Evolutionary conservation across 2,329 filamentous ascomycete species (phyloP), one percentile per base, ranked within the genome.

Genomic region (Colletotrichum acutatum): DNA sequence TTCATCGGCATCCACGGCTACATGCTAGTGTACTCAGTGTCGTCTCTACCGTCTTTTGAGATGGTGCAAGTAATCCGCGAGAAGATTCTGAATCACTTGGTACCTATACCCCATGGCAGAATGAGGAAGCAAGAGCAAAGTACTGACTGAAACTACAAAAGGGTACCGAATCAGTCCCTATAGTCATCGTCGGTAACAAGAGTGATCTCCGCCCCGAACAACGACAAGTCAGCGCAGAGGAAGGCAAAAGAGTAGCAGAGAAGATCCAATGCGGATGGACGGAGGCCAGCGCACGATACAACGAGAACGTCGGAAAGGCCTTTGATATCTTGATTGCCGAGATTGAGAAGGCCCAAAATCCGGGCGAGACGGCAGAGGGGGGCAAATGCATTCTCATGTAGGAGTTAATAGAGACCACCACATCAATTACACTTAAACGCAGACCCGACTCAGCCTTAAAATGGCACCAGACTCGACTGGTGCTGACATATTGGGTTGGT

Each of bases 1-100:
- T 98, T 98, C 80, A 98, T 99, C 82, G 97, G 97, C 75, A 98
- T 98, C 77, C 97, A 99, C 86, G 97, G 97, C 70, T 99, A 98
- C 84, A 95, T 99, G 90, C 93, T 99, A 74, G 96, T 98, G 61
- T 99, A 99, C 85, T 98, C 95, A n/a, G 95, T 99, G 62, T 94
- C 94, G 26, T 98, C 94, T 60, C 92, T 94, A 79, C 94, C 97
- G 78, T 97, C 95, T 11, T 98, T 98, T 80, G 97, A 99, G 82
- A 99, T 98, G 96, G 93, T 98, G 63, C 91, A 94, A 79, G 95
- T 98, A 73, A 98, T 99, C 77, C 90, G 95, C 30, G 96, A 98
- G 82, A 99, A 98, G 89, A 98, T 99, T 75, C 87, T 99, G 71
- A 98, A 98, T 82, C 96, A 98, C 82, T 86, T 98, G 76, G 96